Evolutionary conservation across 23 red algal species (phyloP).

Genomic region (Gracilariopsis chorda): DNA sequence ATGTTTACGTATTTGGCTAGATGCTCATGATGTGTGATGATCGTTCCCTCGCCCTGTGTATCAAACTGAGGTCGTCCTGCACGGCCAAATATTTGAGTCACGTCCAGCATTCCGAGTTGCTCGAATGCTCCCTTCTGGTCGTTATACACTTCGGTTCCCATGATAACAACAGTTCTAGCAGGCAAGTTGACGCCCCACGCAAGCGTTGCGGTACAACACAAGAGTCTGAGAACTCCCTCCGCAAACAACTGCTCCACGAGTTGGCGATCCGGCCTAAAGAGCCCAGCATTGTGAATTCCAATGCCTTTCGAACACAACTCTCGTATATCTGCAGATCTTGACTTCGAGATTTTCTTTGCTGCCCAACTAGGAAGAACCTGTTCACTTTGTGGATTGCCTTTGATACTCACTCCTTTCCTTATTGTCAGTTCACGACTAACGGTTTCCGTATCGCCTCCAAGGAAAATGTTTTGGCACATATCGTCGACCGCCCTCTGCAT

Average conservation of each 20-base stretch:
- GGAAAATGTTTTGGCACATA: constrained; percentile 47
- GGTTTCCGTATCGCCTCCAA: constrained; percentile 25
- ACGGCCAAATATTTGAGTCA: constrained; percentile 97
- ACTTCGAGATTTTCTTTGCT: constrained; percentile 57
- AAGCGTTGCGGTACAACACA: constrained; percentile 92
- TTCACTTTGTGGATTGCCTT: background rate
- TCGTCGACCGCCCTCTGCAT: constrained; percentile 63
- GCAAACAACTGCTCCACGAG: constrained; percentile 87
- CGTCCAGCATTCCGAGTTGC: constrained; percentile 88
- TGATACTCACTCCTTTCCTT: background rate
- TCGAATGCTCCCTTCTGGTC: constrained; percentile 79
- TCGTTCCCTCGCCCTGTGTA: constrained; percentile 85
- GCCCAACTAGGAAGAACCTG: constrained; percentile 72
- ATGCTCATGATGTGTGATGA: constrained; percentile 81
- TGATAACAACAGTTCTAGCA: constrained; percentile 85
- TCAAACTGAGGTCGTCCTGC: constrained; percentile 98
- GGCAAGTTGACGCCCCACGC: constrained; percentile 99
- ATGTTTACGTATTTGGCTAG: constrained; percentile 79
- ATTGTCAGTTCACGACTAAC: background rate
- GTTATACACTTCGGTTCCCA: constrained; percentile 96
- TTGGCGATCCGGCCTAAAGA: constrained; percentile 73
- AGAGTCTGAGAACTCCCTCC: constrained; percentile 65
- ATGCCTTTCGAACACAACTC: constrained; percentile 63
- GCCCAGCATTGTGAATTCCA: constrained; percentile 96
- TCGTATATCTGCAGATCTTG: constrained; percentile 67